Evolutionary conservation across 345 rosid species (phyloP), one percentile per base, ranked within the genome.

Genomic region (Microthlaspi erraticum): DNA sequence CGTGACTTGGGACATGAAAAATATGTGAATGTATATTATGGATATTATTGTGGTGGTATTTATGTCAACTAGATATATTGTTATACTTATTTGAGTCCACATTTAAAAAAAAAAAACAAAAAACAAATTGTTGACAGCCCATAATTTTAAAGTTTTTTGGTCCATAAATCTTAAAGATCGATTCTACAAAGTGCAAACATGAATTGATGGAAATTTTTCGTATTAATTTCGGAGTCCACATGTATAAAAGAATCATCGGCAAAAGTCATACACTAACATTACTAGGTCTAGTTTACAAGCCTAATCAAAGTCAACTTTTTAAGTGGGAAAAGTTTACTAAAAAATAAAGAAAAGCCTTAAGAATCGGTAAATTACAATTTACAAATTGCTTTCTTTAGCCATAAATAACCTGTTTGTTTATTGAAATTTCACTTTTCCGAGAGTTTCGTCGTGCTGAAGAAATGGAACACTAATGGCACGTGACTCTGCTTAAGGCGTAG

Each of bases 391-490:
- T 49, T 66, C 8, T 23, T 54, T 7, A 12, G 43, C 20, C 14
- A 43, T 39, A 9, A 26, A 26, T 26, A 26, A 26, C 29, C 29
- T 26, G 29, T 49, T 31, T 46, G 14, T 34, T 29, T 31, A 69
- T 20, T 59, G 23, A 8, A 26, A 3, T 9, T 2, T 33, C 12
- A 10, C 32, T 46, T 66, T 66, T 66, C 0, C 11, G 48, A 67
- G 14, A 60, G 68, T 68, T 34, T 68, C 69, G 74, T 75, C 64
- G 78, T 68, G 78, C 74, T 61, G 69, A 75, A 75, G 69, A 75
- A 67, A 75, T 68, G 74, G 69, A 37, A 53, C 58, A 68, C 20
- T 29, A 17, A 10, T 17, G 44, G 49, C 78, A 75, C 57, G 78
- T 60, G 78, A 68, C 12, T 61, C 58, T 67, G 64, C 74, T 75